Evolutionary conservation across 2,329 filamentous ascomycete species (phyloP).

Genomic region (Pseudocercospora musae): DNA sequence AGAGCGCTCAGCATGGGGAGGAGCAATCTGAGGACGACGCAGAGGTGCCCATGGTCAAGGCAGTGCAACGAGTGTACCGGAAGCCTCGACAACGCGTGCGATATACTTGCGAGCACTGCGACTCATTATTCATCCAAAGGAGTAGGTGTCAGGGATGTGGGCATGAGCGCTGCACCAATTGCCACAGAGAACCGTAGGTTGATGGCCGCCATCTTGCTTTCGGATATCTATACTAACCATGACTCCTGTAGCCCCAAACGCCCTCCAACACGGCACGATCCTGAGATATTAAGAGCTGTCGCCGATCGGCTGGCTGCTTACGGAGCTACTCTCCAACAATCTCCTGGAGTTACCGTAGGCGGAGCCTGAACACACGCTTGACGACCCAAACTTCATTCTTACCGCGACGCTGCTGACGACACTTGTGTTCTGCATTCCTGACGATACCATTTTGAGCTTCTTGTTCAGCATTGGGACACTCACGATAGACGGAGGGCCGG

Average conservation of each 20-base stretch:
- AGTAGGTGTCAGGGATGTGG: slow-evolving; percentile 50
- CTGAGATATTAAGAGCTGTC: slow-evolving; percentile 22
- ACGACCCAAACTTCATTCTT: neutral
- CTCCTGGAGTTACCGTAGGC: slow-evolving; percentile 7
- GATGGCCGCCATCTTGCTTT: neutral
- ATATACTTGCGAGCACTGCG: slow-evolving; percentile 61
- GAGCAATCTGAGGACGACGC: slow-evolving; percentile 28
- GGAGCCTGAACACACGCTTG: neutral
- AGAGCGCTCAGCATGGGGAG: neutral
- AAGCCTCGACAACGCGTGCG: slow-evolving; percentile 46
- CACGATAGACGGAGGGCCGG: neutral
- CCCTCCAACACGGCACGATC: slow-evolving; percentile 13
- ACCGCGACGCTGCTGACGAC: neutral
- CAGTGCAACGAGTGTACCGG: slow-evolving; percentile 39
- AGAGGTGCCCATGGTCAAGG: slow-evolving; percentile 26
- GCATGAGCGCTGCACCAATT: slow-evolving; percentile 38
- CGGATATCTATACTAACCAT: neutral
- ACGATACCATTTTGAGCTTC: slow-evolving; percentile 3
- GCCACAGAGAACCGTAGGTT: slow-evolving; percentile 52
- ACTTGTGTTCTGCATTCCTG: neutral
- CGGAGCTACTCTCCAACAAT: slow-evolving; percentile 1
- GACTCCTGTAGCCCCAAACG: slow-evolving; percentile 17
- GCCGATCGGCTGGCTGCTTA: slow-evolving; percentile 22
- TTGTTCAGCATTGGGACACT: neutral
- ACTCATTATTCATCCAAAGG: slow-evolving; percentile 57